Conservation (phyloP, 306 rosid genomes). For the Acacia crassicarpa region DNA sequence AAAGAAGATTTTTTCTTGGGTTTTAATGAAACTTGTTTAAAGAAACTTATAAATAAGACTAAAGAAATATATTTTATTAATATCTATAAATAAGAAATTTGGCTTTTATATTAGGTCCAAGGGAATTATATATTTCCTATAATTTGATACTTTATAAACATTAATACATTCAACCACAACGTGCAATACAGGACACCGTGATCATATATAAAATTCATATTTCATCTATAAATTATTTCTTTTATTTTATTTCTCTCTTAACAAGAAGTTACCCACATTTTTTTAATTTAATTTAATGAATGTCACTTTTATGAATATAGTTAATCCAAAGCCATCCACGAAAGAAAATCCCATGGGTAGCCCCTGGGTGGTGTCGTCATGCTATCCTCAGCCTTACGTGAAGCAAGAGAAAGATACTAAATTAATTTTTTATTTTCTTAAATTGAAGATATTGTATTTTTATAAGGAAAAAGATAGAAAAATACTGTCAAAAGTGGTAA, state of each 20-base stretch:
- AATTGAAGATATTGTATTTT: background rate
- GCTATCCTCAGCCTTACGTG: background rate
- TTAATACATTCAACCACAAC: background rate
- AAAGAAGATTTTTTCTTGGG: no score
- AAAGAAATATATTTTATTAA: no score
- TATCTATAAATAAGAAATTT: no score
- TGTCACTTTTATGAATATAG: no score
- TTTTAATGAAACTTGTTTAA: no score
- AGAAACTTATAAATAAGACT: no score
- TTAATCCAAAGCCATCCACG: background rate
- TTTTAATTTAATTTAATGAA: background rate
- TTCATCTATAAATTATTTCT: background rate
- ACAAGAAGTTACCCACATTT: no score
- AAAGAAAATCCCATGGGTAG: background rate
- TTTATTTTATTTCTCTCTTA: background rate
- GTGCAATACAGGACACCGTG: background rate
- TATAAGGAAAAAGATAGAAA: background rate
- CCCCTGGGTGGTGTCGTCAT: background rate
- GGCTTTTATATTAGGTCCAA: background rate
- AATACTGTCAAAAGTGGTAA: no score
- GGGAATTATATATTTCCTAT: no score
- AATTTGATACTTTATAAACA: background rate
- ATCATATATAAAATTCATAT: background rate
- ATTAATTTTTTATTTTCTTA: background rate
- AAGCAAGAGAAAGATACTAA: background rate